A percentile compares a stretch with the other conserved stretches of the same genome.
phyloP scores from a whole-genome alignment of 345 rosid genomes.

The Limnanthes douglasii region DNA sequence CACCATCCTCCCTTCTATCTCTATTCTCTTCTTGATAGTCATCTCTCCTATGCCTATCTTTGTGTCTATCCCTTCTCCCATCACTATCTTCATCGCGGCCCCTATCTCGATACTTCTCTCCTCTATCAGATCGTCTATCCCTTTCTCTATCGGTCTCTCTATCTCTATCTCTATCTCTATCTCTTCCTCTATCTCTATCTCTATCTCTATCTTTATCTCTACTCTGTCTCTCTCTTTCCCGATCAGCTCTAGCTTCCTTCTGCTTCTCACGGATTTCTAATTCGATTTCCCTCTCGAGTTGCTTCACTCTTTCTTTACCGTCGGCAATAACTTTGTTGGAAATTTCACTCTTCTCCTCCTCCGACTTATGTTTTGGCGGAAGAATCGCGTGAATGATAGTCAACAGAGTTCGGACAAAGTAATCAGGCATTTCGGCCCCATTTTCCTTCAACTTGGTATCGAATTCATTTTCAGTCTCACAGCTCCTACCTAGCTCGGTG shows the following conservation, averaged over 20 bases:
- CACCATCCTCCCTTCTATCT: slow-evolving; percentile 11
- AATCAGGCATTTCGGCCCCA: slow-evolving; percentile 88
- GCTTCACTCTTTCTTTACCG: slow-evolving; percentile 50
- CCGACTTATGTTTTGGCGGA: slow-evolving; percentile 37
- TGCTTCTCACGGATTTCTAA: slow-evolving; percentile 26
- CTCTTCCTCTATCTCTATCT: slow-evolving; percentile 8
- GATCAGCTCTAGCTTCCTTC: slow-evolving; percentile 10
- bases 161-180: slow-evolving; percentile 8
- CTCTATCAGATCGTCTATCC: slow-evolving; percentile 7
- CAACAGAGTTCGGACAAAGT: slow-evolving; percentile 62
- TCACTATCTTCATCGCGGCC: slow-evolving; percentile 11
- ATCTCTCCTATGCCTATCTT: slow-evolving; percentile 12
- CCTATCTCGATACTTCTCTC: slow-evolving; percentile 8
- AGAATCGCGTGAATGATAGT: slow-evolving; percentile 75
- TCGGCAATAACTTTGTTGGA: slow-evolving; percentile 58
- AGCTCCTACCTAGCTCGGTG: slow-evolving; percentile 36
- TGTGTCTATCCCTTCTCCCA: slow-evolving; percentile 12
- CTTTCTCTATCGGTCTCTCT: slow-evolving; percentile 6
- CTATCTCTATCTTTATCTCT: slow-evolving; percentile 10
- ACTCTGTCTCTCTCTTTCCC: slow-evolving; percentile 10
- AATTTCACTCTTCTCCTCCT: slow-evolving; percentile 23
- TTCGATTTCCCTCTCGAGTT: slow-evolving; percentile 49
- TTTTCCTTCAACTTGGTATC: slow-evolving; percentile 50
- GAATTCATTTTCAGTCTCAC: slow-evolving; percentile 56
- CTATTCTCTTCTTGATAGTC: slow-evolving; percentile 7